A percentile compares a stretch with the other conserved stretches of the same genome.
phyloP scores from a whole-genome alignment of 768 basidiomycete species.

The Strobilomyces confusus region DNA sequence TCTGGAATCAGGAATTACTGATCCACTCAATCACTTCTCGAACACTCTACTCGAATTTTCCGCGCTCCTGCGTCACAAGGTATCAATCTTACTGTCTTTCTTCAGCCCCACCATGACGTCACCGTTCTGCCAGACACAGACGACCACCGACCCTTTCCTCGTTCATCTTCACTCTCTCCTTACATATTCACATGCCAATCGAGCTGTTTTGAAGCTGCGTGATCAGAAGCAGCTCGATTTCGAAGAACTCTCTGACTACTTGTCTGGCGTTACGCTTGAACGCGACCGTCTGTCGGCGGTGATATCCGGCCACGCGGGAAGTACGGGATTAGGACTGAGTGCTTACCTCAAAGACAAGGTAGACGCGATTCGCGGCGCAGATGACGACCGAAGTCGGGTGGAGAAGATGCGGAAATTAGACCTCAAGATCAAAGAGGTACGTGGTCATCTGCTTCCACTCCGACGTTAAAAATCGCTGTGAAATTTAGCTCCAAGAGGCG shows the following conservation, averaged over 20 bases:
- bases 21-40: slow-evolving; percentile 94
- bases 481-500: slow-evolving; percentile 83
- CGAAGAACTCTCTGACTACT: slow-evolving; percentile 93
- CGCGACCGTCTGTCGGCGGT: slow-evolving; percentile 89
- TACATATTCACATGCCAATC: slow-evolving; percentile 91
- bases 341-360: slow-evolving; percentile 92
- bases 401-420: slow-evolving; percentile 94
- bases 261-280: slow-evolving; percentile 89
- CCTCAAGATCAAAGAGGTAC: slow-evolving; percentile 90
- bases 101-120: background rate
- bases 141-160: slow-evolving; percentile 89
- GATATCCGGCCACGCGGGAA: slow-evolving; percentile 83
- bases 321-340: slow-evolving; percentile 77
- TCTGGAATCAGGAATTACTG: slow-evolving; percentile 97
- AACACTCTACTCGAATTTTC: slow-evolving; percentile 96
- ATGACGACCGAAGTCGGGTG: slow-evolving; percentile 89
- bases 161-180: slow-evolving; percentile 86
- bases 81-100: slow-evolving; percentile 32
- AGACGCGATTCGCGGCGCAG: slow-evolving; percentile 86
- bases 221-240: slow-evolving; percentile 99
- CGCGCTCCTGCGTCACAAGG: slow-evolving; percentile 79
- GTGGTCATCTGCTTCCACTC: background rate
- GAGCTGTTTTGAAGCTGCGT: slow-evolving; percentile 89
- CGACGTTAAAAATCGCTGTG: slow-evolving; percentile 1
- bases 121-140: slow-evolving; percentile 59